Base-by-base conservation (phyloP, 257 asterid genomes). In the Rauvolfia tetraphylla region DNA sequence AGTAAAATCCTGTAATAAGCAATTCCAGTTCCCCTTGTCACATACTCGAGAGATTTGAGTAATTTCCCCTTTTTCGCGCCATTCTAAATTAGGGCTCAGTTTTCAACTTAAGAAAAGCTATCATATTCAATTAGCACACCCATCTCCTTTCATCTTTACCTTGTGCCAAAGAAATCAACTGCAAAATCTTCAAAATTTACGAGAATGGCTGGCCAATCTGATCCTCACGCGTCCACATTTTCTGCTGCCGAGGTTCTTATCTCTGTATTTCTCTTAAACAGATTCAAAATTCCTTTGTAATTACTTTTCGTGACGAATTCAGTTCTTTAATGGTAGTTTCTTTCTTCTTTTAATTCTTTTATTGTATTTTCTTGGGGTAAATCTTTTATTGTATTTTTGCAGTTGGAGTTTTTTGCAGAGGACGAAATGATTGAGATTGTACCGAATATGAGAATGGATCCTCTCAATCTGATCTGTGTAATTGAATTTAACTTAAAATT, bases 371-470 rank as follows among this genome's bases (percentile, higher is more conserved):
- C n/a, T n/a, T n/a, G n/a, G n/a, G n/a, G n/a, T n/a, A n/a, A n/a
- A n/a, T n/a, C n/a, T 1, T 56, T 41, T 3, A 22, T 42, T 44
- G 74, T 58, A 13, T 65, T 61, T 79, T 49, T 34, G 75, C 72
- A 59, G 99, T 48, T 95, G 89, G 97, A 95, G 89, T 95, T 95
- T 89, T 88, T 95, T 22, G 96, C 99, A 1, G 99, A 95, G 86
- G 99, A 95, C 84, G 99, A 93, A 81, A 71, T 78, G 82, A 53
- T 93, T 75, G 95, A 87, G 79, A 90, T 95, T 71, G 96, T 88
- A 48, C 97, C 99, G 39, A 93, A 91, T 83, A 69, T 86, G 93
- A 86, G 90, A 69, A 90, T 95, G 97, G 96, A 93, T 61, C 83
- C 87, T n/a, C 96, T 93, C 74, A 85, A 92, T 84, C 89, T 95